Evolutionary conservation across 805 yeast species (phyloP), one percentile per base, ranked within the genome.

Genomic region (Nakazawaea populi): DNA sequence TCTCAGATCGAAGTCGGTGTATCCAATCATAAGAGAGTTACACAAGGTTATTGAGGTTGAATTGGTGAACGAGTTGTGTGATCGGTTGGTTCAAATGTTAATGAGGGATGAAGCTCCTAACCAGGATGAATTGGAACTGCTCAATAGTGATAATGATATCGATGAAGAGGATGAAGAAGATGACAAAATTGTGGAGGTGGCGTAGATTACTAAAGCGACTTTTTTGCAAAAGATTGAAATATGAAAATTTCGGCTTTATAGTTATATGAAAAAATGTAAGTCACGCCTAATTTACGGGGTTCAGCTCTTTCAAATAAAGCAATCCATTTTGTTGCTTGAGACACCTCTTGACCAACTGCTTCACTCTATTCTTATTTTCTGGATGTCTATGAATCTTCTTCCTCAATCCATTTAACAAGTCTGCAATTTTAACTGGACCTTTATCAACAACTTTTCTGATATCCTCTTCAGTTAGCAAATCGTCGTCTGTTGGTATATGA

Each of bases 51-150:
- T 68, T 5, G 67, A 69, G 27, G 66, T 55, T 41, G 70, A 68
- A 29, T 50, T 56, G 18, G 75, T 89, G 27, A 73, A 73, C 42
- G 95, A 87, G 42, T 68, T 87, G 42, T 85, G 94, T 70, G 96
- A 89, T 58, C 77, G 94, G 63, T 67, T 87, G 40, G 99, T 91
- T 27, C 92, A 92, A 64, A 79, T 89, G 82, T 74, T 92, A 56
- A 87, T 87, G 94, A 82, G 97, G 73, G 97, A 92, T 61, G 97
- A 91, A 61, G 79, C 76, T 8, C 77, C 80, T 36, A 68, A 67
- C 32, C 64, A 59, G 3, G 70, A 64, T 55, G 75, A 69, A 40
- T 71, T 72, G 18, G 80, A 78, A 47, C 83, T 80, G 51, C 52
- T 74, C 52, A 68, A 71, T 30, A 60, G 69, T 37, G 73, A 65